Evolutionary conservation across 139 green algal species (phyloP).

Genomic region (Micromonas pusilla): DNA sequence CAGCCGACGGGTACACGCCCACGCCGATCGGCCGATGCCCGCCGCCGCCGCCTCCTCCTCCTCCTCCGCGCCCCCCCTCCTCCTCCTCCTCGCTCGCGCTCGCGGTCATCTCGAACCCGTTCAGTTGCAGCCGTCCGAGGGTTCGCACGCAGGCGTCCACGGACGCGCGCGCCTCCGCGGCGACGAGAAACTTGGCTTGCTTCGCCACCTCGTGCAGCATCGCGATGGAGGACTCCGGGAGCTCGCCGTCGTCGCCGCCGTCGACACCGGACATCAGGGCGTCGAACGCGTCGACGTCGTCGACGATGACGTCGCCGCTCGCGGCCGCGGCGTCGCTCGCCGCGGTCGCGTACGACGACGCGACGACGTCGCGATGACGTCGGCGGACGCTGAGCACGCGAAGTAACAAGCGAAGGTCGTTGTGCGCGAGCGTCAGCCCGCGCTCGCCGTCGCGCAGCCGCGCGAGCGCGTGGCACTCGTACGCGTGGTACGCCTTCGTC

Average conservation of each 20-base stretch:
- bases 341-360: not conserved
- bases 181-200: not conserved
- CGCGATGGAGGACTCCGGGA: not conserved
- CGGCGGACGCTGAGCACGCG: not conserved
- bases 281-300: not conserved
- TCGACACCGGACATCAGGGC: not conserved
- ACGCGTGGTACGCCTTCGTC: not conserved
- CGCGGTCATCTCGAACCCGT: slow-evolving; percentile 10
- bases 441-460: not conserved
- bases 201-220: not conserved
- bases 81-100: not conserved
- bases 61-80: not conserved
- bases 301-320: slow-evolving; percentile 3
- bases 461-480: not conserved
- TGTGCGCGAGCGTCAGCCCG: not conserved
- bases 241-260: not conserved
- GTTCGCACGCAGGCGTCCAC: not conserved
- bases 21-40: not conserved
- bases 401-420: not conserved
- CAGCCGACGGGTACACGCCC: slow-evolving; percentile 4
- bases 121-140: not conserved
- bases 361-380: not conserved
- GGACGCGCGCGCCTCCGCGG: not conserved
- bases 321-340: not conserved
- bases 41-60: not conserved